Base-by-base conservation (phyloP, 768 basidiomycete species). In the Trametes gibbosa region DNA sequence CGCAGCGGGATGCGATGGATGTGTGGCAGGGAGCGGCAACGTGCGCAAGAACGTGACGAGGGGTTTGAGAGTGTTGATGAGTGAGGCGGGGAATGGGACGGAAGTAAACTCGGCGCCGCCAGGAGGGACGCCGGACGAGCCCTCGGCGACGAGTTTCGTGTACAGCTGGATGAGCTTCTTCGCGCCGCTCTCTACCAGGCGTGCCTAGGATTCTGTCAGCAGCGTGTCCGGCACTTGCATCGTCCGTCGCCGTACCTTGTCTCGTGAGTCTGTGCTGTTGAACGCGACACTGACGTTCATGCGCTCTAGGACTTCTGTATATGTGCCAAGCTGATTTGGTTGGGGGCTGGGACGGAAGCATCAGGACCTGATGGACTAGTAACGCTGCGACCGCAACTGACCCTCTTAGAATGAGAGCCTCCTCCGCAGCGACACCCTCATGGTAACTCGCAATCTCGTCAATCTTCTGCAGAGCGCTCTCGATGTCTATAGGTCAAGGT, bases 141-240 rank as follows among this genome's bases (percentile, higher is more conserved):
- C 88, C 73, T 92, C 90, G 2, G 92, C 91, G n/a, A 92, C 89
- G 32, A 89, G 78, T 66, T 90, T 91, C n/a, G 90, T 94, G 68
- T 88, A 93, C 13, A 92, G 73, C 65, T 91, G 90, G 0, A 85
- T 80, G 10, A 93, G 77, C 68, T 91, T 92, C 76, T 92, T 92
- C 5, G 85, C 84, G 8, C 92, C 91, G 1, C 89, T 89, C 74
- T 92, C 90, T 9, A 92, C 77, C 5, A 93, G 80, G 41, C 87
- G 83, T n/a, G 88, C 79, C 87, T 78, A 63, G 21, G 3, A 6
- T 12, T 2, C 21, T 32, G 3, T 50, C 34, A 59, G 50, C 40
- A 24, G 9, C 43, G 23, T 14, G 3, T 23, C 43, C 5, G 21
- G 21, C 21, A 21, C 8, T 23, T 2, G 21, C 19, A 5, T 21